Evolutionary conservation across 2,329 filamentous ascomycete species (phyloP), one percentile per base, ranked within the genome.

Genomic region (Alternaria infectoria): DNA sequence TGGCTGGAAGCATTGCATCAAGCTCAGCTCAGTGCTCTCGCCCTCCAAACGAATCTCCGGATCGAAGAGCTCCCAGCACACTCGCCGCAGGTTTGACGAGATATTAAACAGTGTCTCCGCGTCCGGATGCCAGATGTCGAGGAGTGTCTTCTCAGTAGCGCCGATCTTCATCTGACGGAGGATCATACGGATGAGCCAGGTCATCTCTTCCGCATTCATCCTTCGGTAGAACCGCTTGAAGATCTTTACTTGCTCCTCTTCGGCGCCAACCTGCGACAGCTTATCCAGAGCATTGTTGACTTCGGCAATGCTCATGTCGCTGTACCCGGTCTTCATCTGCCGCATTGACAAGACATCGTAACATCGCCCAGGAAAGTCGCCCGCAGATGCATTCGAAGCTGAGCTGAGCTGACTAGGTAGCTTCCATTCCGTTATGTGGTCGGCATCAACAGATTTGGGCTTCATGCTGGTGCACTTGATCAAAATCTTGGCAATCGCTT

Each of bases 1-100:
- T 6, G 96, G 96, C 75, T 98, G 95, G 75, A 98, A 98, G 77
- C 93, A 97, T 74, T 96, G 91, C 93, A 97, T 97, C 32, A 98
- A 82, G 2, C 86, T 84, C 13, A 98, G 89, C 0, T 91, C 90
- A 1, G 89, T 87, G 56, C 93, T 89, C 23, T 93, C 91, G 36
- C 89, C 89, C 68, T 93, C 89, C 3, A 99, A 85, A 5, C 91
- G 87, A 11, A 92, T 80, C 40, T 86, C 84, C 0, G 90, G 90
- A 75, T 97, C 90, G 70, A 88, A 88, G 3, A 99, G 83, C 77
- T 98, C 94, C 95, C 96, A 98, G 75, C 96, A 99, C 0, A 99
- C 95, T 40, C 94, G 87, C 7, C 93, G 88, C 61, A 99, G 83
- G 73, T 91, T 97, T 15, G 93, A 97, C 0, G 93, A 97, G 5